phyloP scores from a whole-genome alignment of 225 moss, liverwort and hornwort species.

The Climacium dendroides region DNA sequence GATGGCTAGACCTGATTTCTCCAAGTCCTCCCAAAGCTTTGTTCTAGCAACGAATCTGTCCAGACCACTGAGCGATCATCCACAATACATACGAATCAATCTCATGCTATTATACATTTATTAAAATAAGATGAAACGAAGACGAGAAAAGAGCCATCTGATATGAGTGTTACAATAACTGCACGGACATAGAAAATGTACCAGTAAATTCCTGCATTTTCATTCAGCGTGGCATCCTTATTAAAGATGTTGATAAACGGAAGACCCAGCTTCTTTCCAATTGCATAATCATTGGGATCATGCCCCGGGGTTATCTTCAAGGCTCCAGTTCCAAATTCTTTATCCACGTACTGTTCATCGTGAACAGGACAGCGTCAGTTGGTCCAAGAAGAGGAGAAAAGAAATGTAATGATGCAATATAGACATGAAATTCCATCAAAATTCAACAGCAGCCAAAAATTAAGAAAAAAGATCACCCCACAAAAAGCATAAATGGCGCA shows the following conservation, averaged over 20 bases:
- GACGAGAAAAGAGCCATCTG: neutral
- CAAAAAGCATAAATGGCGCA: neutral
- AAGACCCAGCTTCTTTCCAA: slow-evolving; percentile 70
- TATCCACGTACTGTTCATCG: slow-evolving; percentile 59
- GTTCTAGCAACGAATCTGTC: slow-evolving; percentile 79
- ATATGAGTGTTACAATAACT: neutral
- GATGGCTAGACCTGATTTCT: slow-evolving; percentile 53
- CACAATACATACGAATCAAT: neutral
- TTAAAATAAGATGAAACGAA: neutral
- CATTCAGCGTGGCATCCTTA: slow-evolving; percentile 83
- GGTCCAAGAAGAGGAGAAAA: neutral
- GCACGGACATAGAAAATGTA: neutral
- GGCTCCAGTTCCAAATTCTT: slow-evolving; percentile 82
- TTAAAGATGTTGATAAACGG: slow-evolving; percentile 81
- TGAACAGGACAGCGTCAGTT: neutral
- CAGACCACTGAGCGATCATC: slow-evolving; percentile 47
- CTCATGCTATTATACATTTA: neutral
- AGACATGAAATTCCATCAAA: neutral
- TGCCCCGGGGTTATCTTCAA: slow-evolving; percentile 93
- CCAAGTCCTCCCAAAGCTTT: slow-evolving; percentile 74
- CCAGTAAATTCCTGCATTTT: slow-evolving; percentile 78
- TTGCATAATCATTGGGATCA: slow-evolving; percentile 84
- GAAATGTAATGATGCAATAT: neutral
- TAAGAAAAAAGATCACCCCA: neutral
- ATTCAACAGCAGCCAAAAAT: neutral